Evolutionary conservation across 805 yeast genomes (phyloP), one percentile per base, ranked within the genome.

Genomic region (Candida krabiensis): DNA sequence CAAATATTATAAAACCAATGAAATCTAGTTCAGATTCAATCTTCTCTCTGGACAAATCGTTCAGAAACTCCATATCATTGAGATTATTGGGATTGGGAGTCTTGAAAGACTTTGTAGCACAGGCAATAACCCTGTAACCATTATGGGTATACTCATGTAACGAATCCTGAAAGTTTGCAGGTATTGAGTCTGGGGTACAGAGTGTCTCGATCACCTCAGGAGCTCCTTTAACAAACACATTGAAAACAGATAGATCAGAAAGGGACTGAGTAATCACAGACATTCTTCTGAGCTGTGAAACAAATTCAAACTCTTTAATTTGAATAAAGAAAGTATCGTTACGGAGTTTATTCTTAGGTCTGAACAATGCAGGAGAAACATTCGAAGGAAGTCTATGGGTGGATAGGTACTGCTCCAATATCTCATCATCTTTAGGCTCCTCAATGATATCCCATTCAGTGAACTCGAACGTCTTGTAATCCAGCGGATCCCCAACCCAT

Each of bases 101-200:
- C 27, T 47, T 52, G 37, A 71, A 46, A 4, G 59, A 58, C 54
- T 83, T 87, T 2, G 65, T 38, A 1, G 96, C 98, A 60, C 96
- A 83, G 0, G 96, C 98, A 63, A 93, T 93, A 2, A 93, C 97
- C 56, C 99, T 79, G 59, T 82, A 88, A 1, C 99, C 99, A 33
- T 80, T 78, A 58, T 89, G 98, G 0, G 99, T 93, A 58, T 93
- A 93, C 41, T 81, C 73, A 53, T 88, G 83, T 24, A 93, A 69
- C 16, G 85, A 58, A 23, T 83, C 84, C 17, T 83, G 82, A 57
- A 76, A 93, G 52, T 89, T 77, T 2, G 61, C 56, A 1, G 99
- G 99, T 33, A 93, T 63, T 0, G 89, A 67, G 14, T 73, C 77
- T 1, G 83, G 78, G 12, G 68, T 65, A 63, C 99, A 93, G 21